phyloP scores from a whole-genome alignment of 1,284 basidiomycete species.

The Golubevia pallescens region DNA sequence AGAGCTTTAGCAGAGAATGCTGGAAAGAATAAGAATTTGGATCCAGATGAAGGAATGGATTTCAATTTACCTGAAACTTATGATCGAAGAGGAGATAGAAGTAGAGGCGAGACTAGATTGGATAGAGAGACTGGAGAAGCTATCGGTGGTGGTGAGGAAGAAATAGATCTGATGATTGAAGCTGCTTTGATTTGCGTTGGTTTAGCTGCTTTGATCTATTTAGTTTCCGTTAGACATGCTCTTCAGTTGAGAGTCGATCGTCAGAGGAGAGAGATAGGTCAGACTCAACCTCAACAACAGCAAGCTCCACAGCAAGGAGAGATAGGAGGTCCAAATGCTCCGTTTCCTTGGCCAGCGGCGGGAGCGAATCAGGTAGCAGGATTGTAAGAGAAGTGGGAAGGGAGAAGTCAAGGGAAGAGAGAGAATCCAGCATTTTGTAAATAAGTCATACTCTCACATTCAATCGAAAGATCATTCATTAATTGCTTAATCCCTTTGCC shows the following conservation, averaged over 20 bases:
- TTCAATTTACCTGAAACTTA: slow-evolving; percentile 33
- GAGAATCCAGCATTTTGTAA: no score
- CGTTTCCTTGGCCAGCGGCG: not conserved
- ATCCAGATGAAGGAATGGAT: slow-evolving; percentile 28
- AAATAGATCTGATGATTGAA: slow-evolving; percentile 46
- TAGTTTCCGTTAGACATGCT: slow-evolving; percentile 39
- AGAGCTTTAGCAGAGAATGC: not conserved
- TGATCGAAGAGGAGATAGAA: not conserved
- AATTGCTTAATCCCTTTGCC: not conserved
- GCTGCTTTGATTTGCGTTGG: slow-evolving; percentile 38
- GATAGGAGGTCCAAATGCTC: not conserved
- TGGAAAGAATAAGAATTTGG: slow-evolving; percentile 3
- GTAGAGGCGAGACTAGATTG: not conserved
- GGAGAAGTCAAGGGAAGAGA: no score
- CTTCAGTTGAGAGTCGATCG: slow-evolving; percentile 35
- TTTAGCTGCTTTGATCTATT: slow-evolving; percentile 34
- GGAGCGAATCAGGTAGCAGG: no score
- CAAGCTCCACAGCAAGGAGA: not conserved
- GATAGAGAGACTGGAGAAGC: slow-evolving; percentile 2
- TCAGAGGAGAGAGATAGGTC: slow-evolving; percentile 18
- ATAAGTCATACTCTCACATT: no score
- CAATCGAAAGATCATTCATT: no score
- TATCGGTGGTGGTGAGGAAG: slow-evolving; percentile 20
- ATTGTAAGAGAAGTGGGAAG: no score
- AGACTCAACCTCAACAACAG: not conserved